These are phyloP conservation scores for Byssothecium circinans DNA, from an alignment of 2,329 filamentous ascomycete species.

Conservation along the genomic window DNA sequence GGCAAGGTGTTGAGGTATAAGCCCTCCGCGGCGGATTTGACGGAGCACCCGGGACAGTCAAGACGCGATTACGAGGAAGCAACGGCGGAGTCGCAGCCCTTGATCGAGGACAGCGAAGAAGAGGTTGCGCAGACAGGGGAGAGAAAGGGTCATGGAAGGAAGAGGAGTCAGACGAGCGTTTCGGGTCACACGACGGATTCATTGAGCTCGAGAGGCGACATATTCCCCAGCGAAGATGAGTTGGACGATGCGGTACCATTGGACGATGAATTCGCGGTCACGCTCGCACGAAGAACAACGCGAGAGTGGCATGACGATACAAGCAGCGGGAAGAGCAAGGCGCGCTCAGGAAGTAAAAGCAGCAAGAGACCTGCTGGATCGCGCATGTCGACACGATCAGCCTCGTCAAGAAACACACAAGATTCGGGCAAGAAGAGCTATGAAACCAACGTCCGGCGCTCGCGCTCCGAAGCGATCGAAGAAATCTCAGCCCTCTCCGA, in stretches of 20 bases:
- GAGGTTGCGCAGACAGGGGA: conserved; percentile 20
- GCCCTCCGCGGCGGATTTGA: conserved; percentile 85
- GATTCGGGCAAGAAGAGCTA: conserved; percentile 23
- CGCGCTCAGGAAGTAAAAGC: conserved; percentile 38
- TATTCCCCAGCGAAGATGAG: conserved; percentile 90
- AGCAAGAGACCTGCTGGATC: conserved; percentile 51
- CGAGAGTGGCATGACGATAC: conserved; percentile 64
- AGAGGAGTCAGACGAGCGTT: conserved; percentile 75
- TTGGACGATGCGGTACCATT: conserved; percentile 85
- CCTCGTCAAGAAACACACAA: conserved; percentile 50
- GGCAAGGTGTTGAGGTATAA: conserved; percentile 79
- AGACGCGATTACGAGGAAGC: conserved; percentile 58
- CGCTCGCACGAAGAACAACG: conserved; percentile 70
- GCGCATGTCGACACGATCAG: conserved; percentile 49
- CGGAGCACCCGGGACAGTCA: conserved; percentile 74
- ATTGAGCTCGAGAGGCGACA: conserved; percentile 80
- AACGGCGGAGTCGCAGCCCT: conserved; percentile 66
- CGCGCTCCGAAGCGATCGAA: conserved; percentile 26
- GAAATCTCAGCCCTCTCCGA: conserved; percentile 56
- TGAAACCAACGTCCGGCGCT: conserved; percentile 24
- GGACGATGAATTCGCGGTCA: conserved; percentile 88
- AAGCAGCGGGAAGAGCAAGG: conserved; percentile 67
- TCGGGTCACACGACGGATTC: conserved; percentile 85
- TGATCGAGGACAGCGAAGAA: conserved; percentile 65
- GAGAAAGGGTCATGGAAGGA: conserved; percentile 50